Conservation (phyloP, 2,329 filamentous ascomycete genomes). For the Lachnellula willkommii region DNA sequence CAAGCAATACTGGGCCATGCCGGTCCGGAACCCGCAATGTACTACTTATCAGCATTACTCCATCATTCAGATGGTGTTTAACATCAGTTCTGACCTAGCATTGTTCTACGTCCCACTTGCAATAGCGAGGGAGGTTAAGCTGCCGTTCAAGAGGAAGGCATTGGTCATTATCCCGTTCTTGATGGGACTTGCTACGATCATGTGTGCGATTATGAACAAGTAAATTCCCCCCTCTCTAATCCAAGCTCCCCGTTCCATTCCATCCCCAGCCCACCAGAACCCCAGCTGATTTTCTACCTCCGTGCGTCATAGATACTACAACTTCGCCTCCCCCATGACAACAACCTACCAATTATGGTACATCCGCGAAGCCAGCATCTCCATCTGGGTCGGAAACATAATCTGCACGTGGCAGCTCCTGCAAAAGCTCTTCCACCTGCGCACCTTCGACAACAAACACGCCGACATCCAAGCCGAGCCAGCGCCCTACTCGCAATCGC, state of each 20-base stretch:
- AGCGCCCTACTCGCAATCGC: background rate
- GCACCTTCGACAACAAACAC: constrained; percentile 15
- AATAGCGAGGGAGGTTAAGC: constrained; percentile 34
- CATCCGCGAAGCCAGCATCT: constrained; percentile 45
- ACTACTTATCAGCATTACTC: constrained; percentile 51
- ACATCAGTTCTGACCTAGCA: constrained; percentile 52
- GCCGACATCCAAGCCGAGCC: constrained; percentile 7
- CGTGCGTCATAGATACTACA: constrained; percentile 13
- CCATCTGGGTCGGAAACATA: constrained; percentile 46
- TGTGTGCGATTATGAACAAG: constrained; percentile 46
- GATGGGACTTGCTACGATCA: constrained; percentile 48
- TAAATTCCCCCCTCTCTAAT: constrained; percentile 21
- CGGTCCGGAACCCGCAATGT: constrained; percentile 45
- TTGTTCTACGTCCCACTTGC: constrained; percentile 50
- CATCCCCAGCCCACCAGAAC: too few relatives aligned
- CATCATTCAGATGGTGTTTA: constrained; percentile 52
- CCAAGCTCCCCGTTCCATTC: background rate
- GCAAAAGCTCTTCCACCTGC: constrained; percentile 20
- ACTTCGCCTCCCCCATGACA: constrained; percentile 29
- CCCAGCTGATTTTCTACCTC: background rate
- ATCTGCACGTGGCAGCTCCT: constrained; percentile 42
- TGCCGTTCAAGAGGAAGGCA: constrained; percentile 38
- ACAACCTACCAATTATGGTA: constrained; percentile 40
- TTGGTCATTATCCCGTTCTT: constrained; percentile 39
- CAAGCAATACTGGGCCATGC: constrained; percentile 52